These are phyloP conservation scores for Beauveria rudraprayagi DNA, from an alignment of 2,329 filamentous ascomycete genomes.

Conservation along the genomic window DNA sequence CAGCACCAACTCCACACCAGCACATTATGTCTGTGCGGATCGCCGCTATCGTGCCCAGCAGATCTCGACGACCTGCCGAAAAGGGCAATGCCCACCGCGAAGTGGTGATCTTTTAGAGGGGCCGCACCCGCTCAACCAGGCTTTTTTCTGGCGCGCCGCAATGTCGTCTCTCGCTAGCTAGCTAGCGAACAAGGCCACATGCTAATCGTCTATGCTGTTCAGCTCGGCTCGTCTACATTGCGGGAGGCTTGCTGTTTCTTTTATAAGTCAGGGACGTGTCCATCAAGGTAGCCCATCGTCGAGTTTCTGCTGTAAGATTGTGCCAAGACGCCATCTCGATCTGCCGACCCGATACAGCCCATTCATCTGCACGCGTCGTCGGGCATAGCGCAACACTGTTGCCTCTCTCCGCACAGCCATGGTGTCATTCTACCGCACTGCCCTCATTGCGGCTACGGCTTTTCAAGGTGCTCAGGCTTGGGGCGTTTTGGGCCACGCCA, in stretches of 20 bases:
- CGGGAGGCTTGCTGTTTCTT: neutral
- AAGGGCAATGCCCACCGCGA: slow-evolving; percentile 12
- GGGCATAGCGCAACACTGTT: neutral
- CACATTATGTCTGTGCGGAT: slow-evolving; percentile 12
- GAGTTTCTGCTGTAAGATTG: neutral
- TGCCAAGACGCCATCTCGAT: slow-evolving; percentile 11
- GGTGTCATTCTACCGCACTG: slow-evolving; percentile 4
- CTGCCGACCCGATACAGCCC: slow-evolving; percentile 1
- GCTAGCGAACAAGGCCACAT: neutral
- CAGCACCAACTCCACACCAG: slow-evolving; percentile 3
- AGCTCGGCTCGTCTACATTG: neutral
- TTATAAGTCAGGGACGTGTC: slow-evolving; percentile 9
- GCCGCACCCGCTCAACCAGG: neutral
- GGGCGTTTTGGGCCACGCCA: slow-evolving; percentile 41
- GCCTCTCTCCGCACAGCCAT: neutral
- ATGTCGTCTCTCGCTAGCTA: neutral
- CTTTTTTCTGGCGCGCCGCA: neutral
- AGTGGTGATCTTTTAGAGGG: neutral
- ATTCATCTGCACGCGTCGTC: neutral
- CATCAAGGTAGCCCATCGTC: slow-evolving; percentile 1
- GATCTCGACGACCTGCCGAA: slow-evolving; percentile 17
- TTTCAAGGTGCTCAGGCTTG: slow-evolving; percentile 24
- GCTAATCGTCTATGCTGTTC: neutral
- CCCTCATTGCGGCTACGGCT: slow-evolving; percentile 11
- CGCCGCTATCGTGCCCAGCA: slow-evolving; percentile 9